Percentiles rank a stretch among this genome's conserved stretches.
phyloP scores from a whole-genome alignment of 2,329 filamentous ascomycete genomes.

The Cercospora sp. region DNA sequence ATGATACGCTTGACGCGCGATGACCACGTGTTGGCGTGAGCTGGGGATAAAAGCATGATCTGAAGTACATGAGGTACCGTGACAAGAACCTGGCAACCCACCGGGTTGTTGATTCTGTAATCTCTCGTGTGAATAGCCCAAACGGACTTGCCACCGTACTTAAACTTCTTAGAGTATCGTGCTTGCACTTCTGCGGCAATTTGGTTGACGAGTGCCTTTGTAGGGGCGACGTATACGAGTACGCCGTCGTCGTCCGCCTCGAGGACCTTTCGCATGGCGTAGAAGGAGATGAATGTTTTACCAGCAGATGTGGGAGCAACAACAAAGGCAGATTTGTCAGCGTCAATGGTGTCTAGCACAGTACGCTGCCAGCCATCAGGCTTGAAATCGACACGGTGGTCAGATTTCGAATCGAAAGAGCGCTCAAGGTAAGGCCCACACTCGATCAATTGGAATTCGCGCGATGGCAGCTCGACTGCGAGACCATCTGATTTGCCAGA shows the following conservation, averaged over 20 bases:
- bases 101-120: slow-evolving; percentile 71
- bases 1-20: slow-evolving; percentile 71
- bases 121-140: slow-evolving; percentile 80
- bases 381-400: slow-evolving; percentile 68
- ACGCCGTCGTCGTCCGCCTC: slow-evolving; percentile 67
- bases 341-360: slow-evolving; percentile 72
- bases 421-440: slow-evolving; percentile 74
- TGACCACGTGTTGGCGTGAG: slow-evolving; percentile 67
- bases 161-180: slow-evolving; percentile 67
- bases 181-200: slow-evolving; percentile 78
- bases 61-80: slow-evolving; percentile 78
- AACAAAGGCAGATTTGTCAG: slow-evolving; percentile 68
- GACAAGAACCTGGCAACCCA: slow-evolving; percentile 71
- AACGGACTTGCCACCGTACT: slow-evolving; percentile 63
- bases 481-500: slow-evolving; percentile 34
- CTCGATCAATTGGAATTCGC: slow-evolving; percentile 66
- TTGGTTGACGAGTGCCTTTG: slow-evolving; percentile 80
- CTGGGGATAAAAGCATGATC: slow-evolving; percentile 69
- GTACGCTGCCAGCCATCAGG: slow-evolving; percentile 76
- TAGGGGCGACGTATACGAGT: slow-evolving; percentile 76
- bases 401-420: slow-evolving; percentile 67
- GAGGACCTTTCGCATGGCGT: slow-evolving; percentile 76
- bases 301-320: slow-evolving; percentile 77
- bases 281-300: slow-evolving; percentile 83
- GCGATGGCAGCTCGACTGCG: slow-evolving; percentile 43